Evolutionary conservation across 257 asterid species (phyloP), one percentile per base, ranked within the genome.

Genomic region (Hygrophila difformis): DNA sequence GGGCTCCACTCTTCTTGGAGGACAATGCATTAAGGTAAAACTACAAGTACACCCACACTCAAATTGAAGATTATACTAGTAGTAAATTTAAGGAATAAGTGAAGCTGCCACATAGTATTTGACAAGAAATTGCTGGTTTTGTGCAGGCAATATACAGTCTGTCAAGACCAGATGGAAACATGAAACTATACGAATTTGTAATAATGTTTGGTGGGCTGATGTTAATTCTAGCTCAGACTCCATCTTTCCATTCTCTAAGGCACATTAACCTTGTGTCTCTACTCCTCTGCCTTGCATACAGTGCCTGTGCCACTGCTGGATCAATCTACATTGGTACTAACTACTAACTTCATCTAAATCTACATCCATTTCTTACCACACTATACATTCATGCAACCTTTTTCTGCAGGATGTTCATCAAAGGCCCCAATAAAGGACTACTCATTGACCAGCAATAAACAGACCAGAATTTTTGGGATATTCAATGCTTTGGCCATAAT

Each of bases 11-110:
- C 94, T 88, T n/a, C 49, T 88, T 48, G 97, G 93, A 40, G 97
- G 95, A 22, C 93, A 88, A 18, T 88, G 97, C 74, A 61, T 84
- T 57, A 88, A 88, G 93, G 95, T 84, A n/a, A n/a, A n/a, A n/a
- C n/a, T n/a, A n/a, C n/a, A n/a, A n/a, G n/a, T n/a, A 15, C 18
- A 14, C 21, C 2, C 14, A 6, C 3, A n/a, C n/a, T n/a, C n/a
- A n/a, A n/a, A n/a, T n/a, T n/a, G n/a, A n/a, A n/a, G n/a, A n/a
- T n/a, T n/a, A n/a, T n/a, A n/a, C n/a, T n/a, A n/a, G n/a, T n/a
- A n/a, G n/a, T n/a, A n/a, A n/a, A n/a, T n/a, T n/a, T n/a, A n/a
- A n/a, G n/a, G n/a, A n/a, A n/a, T n/a, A n/a, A n/a, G n/a, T n/a
- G n/a, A n/a, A n/a, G n/a, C n/a, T n/a, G n/a, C n/a, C n/a, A n/a